Conservation (phyloP, 768 basidiomycete species). For the Rubroboletus satanas region DNA sequence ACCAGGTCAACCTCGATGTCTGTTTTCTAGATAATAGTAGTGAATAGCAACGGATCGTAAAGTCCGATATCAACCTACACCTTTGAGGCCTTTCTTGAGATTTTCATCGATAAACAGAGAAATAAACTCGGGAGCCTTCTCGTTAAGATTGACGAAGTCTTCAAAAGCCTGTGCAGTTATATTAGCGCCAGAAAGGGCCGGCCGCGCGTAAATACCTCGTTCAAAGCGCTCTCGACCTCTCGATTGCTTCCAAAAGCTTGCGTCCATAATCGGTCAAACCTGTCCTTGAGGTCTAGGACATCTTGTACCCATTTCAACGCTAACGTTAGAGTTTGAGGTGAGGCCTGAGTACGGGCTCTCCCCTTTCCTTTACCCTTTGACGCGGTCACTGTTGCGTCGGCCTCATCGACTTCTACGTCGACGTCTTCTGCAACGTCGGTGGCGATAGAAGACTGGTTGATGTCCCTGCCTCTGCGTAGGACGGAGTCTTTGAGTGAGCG, state of each 20-base stretch:
- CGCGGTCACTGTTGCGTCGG: slow-evolving; percentile 32
- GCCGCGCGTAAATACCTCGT: slow-evolving; percentile 58
- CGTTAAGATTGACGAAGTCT: slow-evolving; percentile 84
- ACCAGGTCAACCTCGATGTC: slow-evolving; percentile 87
- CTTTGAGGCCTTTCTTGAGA: slow-evolving; percentile 90
- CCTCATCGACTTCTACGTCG: slow-evolving; percentile 35
- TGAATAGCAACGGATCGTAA: not conserved
- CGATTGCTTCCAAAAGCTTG: slow-evolving; percentile 69
- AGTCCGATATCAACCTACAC: slow-evolving; percentile 49
- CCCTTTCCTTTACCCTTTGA: slow-evolving; percentile 53
- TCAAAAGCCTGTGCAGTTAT: slow-evolving; percentile 70
- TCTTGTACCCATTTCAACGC: slow-evolving; percentile 94
- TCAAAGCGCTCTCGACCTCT: slow-evolving; percentile 74
- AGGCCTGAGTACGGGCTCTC: slow-evolving; percentile 44
- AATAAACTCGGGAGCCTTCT: slow-evolving; percentile 88
- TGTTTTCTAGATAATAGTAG: slow-evolving; percentile 64
- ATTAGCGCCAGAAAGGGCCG: slow-evolving; percentile 1
- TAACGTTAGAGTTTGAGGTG: slow-evolving; percentile 42
- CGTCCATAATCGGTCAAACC: slow-evolving; percentile 74
- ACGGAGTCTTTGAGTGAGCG: slow-evolving; percentile 70
- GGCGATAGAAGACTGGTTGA: slow-evolving; percentile 62
- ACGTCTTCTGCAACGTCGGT: slow-evolving; percentile 35
- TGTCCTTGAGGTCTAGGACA: slow-evolving; percentile 88
- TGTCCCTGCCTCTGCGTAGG: slow-evolving; percentile 65
- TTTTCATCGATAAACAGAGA: slow-evolving; percentile 97